Percentiles rank a stretch among this genome's conserved stretches.
phyloP scores from a whole-genome alignment of 208 protist genomes.

The Polymyxa betae region DNA sequence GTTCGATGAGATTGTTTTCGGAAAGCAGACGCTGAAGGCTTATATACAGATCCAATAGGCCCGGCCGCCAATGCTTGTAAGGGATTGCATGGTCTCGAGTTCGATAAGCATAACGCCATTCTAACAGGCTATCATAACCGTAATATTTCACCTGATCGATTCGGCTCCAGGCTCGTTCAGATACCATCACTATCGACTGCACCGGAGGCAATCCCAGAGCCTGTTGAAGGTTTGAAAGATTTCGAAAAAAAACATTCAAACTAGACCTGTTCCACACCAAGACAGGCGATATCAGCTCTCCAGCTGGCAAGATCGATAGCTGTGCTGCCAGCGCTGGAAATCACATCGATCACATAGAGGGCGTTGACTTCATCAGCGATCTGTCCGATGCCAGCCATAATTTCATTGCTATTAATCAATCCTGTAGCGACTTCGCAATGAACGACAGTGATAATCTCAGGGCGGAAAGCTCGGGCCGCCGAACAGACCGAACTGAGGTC shows the following conservation, averaged over 20 bases:
- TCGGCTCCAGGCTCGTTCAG: not conserved
- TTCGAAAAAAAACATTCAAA: not conserved
- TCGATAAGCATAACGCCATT: not conserved
- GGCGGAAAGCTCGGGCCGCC: not conserved
- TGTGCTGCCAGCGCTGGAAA: constrained; percentile 38
- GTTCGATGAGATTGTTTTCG: constrained; percentile 3
- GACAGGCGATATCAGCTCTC: constrained; percentile 42
- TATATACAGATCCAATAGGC: not conserved
- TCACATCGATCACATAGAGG: constrained; percentile 51
- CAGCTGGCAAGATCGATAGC: not conserved
- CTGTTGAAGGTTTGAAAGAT: not conserved
- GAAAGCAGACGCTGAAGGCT: not conserved
- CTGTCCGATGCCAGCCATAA: not conserved
- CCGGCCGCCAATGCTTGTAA: constrained; percentile 50
- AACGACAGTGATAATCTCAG: constrained; percentile 43
- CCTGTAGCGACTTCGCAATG: constrained; percentile 50
- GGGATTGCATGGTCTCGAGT: constrained; percentile 2
- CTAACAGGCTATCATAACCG: constrained; percentile 47
- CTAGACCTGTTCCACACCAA: constrained; percentile 31
- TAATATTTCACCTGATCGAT: constrained; percentile 35
- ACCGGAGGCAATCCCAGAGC: constrained; percentile 7
- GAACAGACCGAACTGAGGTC: not conserved
- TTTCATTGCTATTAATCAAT: not conserved
- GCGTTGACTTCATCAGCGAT: constrained; percentile 33
- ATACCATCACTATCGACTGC: not conserved